Percentiles rank a stretch among this genome's conserved stretches.
Evolutionary conservation across 2,329 filamentous ascomycete species (phyloP).

Genomic region (Ceratocystis cacaofunesta): DNA sequence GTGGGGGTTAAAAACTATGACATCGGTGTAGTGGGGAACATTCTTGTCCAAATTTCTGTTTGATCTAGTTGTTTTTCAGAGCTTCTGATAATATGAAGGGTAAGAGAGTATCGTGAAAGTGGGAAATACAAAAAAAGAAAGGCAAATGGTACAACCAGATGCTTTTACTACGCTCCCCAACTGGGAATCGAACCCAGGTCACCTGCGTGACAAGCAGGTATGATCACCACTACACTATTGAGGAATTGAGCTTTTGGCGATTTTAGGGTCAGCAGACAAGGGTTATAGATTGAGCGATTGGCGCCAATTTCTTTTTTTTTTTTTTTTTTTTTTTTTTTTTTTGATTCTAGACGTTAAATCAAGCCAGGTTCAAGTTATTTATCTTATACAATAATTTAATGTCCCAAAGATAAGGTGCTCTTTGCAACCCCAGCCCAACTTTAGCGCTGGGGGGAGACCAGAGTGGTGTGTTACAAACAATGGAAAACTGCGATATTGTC

Average conservation of each 20-base stretch:
- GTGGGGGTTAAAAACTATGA: not conserved
- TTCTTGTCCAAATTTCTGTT: not conserved
- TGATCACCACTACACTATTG: constrained; percentile 5
- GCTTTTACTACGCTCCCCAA: not conserved
- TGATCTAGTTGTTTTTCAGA: not conserved
- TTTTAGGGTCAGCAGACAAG: not conserved
- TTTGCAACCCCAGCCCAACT: too few relatives aligned
- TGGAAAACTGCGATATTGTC: not conserved
- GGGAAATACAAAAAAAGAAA: not conserved
- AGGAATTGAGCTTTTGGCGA: not conserved
- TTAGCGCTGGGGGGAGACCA: too few relatives aligned
- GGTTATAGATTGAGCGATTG: not conserved
- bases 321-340: too few relatives aligned
- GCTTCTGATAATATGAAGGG: not conserved
- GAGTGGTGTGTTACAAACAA: not conserved
- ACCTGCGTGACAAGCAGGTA: constrained; percentile 8
- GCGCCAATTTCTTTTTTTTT: too few relatives aligned
- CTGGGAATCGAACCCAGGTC: constrained; percentile 3
- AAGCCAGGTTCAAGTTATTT: too few relatives aligned
- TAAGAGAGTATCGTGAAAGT: not conserved
- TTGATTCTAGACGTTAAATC: too few relatives aligned
- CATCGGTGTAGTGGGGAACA: not conserved
- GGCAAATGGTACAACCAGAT: too few relatives aligned
- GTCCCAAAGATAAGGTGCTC: too few relatives aligned
- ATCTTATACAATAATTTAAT: too few relatives aligned